A percentile compares a stretch with the other conserved stretches of the same genome.
Evolutionary conservation across 129 eudicot genomes (phyloP).

Genomic region (Saposhnikovia divaricata): DNA sequence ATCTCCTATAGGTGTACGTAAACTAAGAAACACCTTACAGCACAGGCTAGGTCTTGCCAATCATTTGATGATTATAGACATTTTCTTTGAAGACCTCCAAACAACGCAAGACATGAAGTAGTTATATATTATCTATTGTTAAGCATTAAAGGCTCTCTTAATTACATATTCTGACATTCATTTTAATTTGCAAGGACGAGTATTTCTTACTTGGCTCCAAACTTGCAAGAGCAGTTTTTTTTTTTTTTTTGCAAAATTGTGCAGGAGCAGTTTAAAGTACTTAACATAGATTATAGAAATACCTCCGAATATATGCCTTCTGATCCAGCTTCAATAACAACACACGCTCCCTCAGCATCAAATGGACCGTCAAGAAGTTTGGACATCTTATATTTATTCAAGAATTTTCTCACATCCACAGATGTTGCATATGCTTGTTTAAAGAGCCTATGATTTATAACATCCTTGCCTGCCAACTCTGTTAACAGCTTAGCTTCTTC

Average conservation of each 20-base stretch:
- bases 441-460: conserved; percentile 61
- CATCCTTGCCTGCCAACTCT: conserved; percentile 67
- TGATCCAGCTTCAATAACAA: conserved; percentile 57
- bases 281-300: not conserved
- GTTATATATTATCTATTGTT: not conserved
- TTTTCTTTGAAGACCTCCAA: not conserved
- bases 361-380: conserved; percentile 72
- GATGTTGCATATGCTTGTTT: conserved; percentile 78
- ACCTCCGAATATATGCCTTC: conserved; percentile 67
- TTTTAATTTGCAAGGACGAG: not conserved
- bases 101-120: not conserved
- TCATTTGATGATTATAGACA: not conserved
- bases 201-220: not conserved
- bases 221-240: not conserved
- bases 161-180: not conserved
- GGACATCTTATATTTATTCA: conserved; percentile 74
- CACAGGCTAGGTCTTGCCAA: not conserved
- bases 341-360: conserved; percentile 83
- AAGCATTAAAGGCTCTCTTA: not conserved
- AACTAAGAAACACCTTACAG: not conserved
- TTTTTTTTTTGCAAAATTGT: not conserved
- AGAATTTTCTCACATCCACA: conserved; percentile 53
- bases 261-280: not conserved
- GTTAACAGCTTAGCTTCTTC: conserved; percentile 89
- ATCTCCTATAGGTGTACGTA: not conserved